Conservation (phyloP, 768 basidiomycete species). For the Mycena vitilis region DNA sequence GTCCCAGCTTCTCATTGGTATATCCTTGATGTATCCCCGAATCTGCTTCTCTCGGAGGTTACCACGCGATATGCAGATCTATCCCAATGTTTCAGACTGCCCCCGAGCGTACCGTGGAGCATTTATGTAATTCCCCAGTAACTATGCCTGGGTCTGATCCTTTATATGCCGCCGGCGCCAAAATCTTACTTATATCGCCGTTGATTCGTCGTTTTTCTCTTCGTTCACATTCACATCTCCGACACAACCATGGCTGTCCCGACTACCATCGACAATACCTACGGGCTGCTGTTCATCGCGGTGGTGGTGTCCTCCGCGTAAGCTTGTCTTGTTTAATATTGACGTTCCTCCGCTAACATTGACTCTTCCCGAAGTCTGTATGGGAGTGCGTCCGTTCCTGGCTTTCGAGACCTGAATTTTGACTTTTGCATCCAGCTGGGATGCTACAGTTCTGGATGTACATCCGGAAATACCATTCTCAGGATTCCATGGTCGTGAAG, state of each 20-base stretch:
- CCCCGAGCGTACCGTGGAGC: not conserved
- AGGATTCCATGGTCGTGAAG: slow-evolving; percentile 15
- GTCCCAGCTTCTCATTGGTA: not conserved
- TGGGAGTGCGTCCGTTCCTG: slow-evolving; percentile 21
- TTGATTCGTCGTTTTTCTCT: not conserved
- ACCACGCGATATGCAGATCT: not conserved
- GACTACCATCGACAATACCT: slow-evolving; percentile 28
- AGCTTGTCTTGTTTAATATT: not conserved
- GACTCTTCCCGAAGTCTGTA: slow-evolving; percentile 14
- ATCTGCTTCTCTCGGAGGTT: not conserved
- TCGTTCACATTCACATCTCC: not conserved
- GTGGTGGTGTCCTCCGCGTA: slow-evolving; percentile 21
- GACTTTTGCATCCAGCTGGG: slow-evolving; percentile 20
- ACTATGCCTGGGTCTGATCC: not conserved
- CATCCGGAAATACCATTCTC: slow-evolving; percentile 32
- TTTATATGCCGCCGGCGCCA: not conserved
- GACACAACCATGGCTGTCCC: slow-evolving; percentile 10
- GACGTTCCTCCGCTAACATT: not conserved
- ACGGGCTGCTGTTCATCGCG: slow-evolving; percentile 28
- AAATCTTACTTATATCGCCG: not conserved
- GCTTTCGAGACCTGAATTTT: not conserved
- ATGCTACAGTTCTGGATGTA: slow-evolving; percentile 35
- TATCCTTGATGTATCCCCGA: not conserved
- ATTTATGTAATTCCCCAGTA: not conserved
- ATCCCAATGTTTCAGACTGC: not conserved